Evolutionary conservation across 345 rosid genomes (phyloP).

Genomic region (Moringa oleifera): DNA sequence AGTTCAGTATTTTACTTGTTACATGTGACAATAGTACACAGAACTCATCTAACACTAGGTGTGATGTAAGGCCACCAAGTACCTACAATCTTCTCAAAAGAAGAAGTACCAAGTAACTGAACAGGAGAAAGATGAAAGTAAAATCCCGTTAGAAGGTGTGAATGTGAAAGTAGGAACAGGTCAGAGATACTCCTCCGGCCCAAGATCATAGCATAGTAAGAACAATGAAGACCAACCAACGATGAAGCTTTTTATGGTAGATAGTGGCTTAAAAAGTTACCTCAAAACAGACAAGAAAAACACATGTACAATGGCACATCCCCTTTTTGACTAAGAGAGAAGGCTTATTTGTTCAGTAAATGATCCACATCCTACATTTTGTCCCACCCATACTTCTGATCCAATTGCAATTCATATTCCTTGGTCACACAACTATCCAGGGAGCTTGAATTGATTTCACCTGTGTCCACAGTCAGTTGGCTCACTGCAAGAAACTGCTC

Average conservation of each 20-base stretch:
- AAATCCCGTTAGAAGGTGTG: no score
- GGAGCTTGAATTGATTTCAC: constrained; percentile 39
- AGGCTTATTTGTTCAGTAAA: constrained; percentile 74
- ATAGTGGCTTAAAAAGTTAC: constrained; percentile 15
- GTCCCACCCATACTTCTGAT: constrained; percentile 36
- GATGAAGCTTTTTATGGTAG: constrained; percentile 6
- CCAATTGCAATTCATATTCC: constrained; percentile 26
- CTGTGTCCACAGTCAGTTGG: constrained; percentile 46
- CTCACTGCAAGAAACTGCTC: constrained; percentile 53
- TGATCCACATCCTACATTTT: constrained; percentile 45
- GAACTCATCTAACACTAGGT: no score
- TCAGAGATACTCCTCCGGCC: no score
- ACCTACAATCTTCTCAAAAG: no score
- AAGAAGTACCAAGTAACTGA: no score
- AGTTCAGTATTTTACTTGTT: no score
- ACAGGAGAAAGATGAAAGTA: no score
- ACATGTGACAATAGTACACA: no score
- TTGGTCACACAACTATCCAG: constrained; percentile 29
- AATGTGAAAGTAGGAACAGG: no score
- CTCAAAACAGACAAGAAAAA: constrained; percentile 11
- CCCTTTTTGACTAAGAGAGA: constrained; percentile 36
- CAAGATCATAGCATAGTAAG: no score
- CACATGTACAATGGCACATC: constrained; percentile 23
- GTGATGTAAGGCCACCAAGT: no score
- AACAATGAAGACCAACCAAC: neutral